Base-by-base conservation (phyloP, 768 basidiomycete species). In the Cubamyces sp. region DNA sequence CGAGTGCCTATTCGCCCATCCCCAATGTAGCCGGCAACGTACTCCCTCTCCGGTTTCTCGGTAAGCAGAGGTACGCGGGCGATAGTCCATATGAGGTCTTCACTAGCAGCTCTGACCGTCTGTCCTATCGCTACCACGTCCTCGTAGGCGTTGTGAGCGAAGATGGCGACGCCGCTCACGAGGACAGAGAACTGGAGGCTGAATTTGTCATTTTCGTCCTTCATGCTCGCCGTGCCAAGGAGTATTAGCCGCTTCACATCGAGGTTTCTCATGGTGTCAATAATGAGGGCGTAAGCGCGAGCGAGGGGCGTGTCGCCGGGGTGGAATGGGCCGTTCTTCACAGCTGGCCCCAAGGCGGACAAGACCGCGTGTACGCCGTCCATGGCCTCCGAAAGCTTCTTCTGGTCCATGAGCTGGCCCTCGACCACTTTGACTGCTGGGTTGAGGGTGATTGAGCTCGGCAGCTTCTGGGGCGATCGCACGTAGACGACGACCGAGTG, bases 71-170 rank as follows among this genome's bases (percentile, higher is more conserved):
- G 89, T 2, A 92, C 88, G 37, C 90, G 78, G 30, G 79, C 84
- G 47, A 91, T 83, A 7, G 88, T 91, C 87, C 87, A 91, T 23
- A 86, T 82, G 18, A 90, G 67, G 19, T 81, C 78, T 0, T 75
- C 57, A 14, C 81, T 81, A 60, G 82, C 51, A 1, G 59, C 74
- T 12, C 84, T 78, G 39, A 90, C 77, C 15, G 74, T 77, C 50
- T 87, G 77, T 18, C 87, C 89, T 57, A 88, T 80, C 0, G 82
- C 85, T 9, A 87, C 84, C 26, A 92, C 77, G 54, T 91, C 90
- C 39, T 79, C 82, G 69, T 88, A 92, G n/a, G 87, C 86, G 49
- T 75, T 79, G 39, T 75, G 74, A 0, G 82, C 85, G 47, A 86
- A 71, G 3, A 77, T 69, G 8, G 74, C 74, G 43, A 72, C 69